Conservation (phyloP, 768 basidiomycete genomes). For the Chalciporus piperatus region DNA sequence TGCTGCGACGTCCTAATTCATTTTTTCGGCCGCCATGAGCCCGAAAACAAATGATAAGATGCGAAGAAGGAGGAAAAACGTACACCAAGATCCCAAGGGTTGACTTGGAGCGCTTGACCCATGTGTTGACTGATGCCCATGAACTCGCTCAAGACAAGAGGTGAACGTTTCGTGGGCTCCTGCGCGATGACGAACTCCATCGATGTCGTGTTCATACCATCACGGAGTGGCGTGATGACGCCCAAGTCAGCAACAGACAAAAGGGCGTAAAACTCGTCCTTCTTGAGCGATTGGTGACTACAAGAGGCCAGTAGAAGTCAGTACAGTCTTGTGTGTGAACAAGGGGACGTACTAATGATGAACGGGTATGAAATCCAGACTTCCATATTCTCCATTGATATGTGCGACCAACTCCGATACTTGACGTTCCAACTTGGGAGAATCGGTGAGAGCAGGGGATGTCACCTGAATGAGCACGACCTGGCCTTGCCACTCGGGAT, state of each 20-base stretch:
- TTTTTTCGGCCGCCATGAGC: not conserved
- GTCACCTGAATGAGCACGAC: conserved; percentile 84
- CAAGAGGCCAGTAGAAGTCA: not conserved
- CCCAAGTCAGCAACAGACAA: conserved; percentile 91
- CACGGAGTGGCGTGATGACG: conserved; percentile 91
- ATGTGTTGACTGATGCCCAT: conserved; percentile 96
- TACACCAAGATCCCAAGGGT: conserved; percentile 94
- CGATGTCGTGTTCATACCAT: conserved; percentile 98
- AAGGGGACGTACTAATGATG: conserved; percentile 86
- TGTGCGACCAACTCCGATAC: conserved; percentile 91
- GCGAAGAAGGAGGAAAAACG: conserved; percentile 24
- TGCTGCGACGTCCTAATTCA: conserved; percentile 72
- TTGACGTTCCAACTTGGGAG: conserved; percentile 89
- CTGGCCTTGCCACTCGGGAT: conserved; percentile 94
- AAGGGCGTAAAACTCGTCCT: conserved; percentile 97
- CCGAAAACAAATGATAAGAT: not conserved
- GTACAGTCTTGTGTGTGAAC: not conserved
- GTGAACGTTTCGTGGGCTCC: conserved; percentile 75
- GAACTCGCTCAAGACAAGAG: conserved; percentile 92
- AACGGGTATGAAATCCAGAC: conserved; percentile 92
- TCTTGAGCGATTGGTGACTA: conserved; percentile 95
- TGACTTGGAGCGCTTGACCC: conserved; percentile 84
- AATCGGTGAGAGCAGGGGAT: conserved; percentile 87
- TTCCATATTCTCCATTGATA: conserved; percentile 95
- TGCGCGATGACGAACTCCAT: conserved; percentile 99